Base-by-base conservation (phyloP, 768 basidiomycete genomes). In the Rossbeevera mucosa region DNA sequence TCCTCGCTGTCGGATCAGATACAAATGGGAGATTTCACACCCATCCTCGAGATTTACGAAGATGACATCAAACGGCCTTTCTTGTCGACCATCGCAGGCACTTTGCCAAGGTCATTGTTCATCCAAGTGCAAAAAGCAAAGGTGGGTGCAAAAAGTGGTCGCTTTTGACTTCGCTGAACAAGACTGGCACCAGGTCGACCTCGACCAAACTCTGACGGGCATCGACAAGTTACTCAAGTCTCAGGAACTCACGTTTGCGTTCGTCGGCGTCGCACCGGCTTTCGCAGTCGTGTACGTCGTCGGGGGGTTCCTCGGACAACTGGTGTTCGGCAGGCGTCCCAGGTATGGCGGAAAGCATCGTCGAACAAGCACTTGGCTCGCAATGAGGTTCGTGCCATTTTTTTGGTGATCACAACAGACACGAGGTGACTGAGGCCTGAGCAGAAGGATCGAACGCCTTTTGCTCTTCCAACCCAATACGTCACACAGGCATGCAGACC, bases 71-170 rank as follows among this genome's bases (percentile, higher is more conserved):
- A 85, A 65, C 80, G 73, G n/a, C 95, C 95, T 0, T 60, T 97
- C 43, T 85, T 80, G 59, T 92, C 89, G 18, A 90, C 85, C 5
- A 54, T 97, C 4, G 72, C 78, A 6, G 95, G 95, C 4, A 87
- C 85, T 13, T 74, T 98, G 7, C 73, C 97, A 16, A 80, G 95
- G 25, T 84, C 90, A 1, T 71, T 93, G 44, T 85, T 98, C 57
- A 86, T 99, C 26, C 95, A 97, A 64, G 80, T 97, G 0, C 95
- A 98, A 59, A 98, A 97, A 67, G 88, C 93, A 52, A 98, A 97
- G 76, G 93, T 87, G 20, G 4, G 63, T 49, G 20, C 53, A 28
- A 11, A 7, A 24, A 16, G 7, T 13, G 31, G 20, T 26, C 13
- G 18, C 11, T 8, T 20, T 26, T 26, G 28, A 30, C 9, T 52